These are phyloP conservation scores for Senna tora DNA, from an alignment of 306 rosid genomes.

Conservation along the genomic window DNA sequence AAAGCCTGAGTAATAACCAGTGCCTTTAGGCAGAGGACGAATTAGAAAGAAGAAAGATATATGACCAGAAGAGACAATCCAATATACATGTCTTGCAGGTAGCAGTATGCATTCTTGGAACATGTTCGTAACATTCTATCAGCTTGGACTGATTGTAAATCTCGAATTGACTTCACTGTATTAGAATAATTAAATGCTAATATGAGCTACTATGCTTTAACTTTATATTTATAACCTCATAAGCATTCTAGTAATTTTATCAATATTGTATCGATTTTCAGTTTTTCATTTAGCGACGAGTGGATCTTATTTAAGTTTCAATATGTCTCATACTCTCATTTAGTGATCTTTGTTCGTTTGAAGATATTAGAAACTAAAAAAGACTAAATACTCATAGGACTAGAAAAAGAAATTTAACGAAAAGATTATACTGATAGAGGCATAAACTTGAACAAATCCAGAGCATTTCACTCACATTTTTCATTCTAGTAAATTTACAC, in stretches of 20 bases:
- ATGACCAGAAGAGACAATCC: background rate
- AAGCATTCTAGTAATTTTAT: background rate
- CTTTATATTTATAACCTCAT: background rate
- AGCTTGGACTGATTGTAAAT: background rate
- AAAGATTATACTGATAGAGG: background rate
- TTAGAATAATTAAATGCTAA: background rate
- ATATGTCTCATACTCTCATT: background rate
- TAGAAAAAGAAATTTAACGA: background rate
- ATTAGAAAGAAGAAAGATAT: background rate
- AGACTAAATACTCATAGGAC: background rate
- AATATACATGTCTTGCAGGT: background rate
- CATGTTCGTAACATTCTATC: background rate
- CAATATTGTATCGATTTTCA: background rate
- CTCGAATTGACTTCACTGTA: background rate
- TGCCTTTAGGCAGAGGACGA: background rate
- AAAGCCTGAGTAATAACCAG: too few relatives aligned
- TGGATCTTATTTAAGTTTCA: background rate
- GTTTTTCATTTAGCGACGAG: background rate
- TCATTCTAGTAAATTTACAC: background rate
- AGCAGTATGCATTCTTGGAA: background rate
- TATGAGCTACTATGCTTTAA: background rate
- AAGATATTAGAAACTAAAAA: background rate
- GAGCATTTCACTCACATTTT: background rate
- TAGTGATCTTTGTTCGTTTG: background rate
- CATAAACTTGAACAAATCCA: constrained; percentile 1